Conservation (phyloP, 2,329 filamentous ascomycete species). For the Shiraia sp. region DNA sequence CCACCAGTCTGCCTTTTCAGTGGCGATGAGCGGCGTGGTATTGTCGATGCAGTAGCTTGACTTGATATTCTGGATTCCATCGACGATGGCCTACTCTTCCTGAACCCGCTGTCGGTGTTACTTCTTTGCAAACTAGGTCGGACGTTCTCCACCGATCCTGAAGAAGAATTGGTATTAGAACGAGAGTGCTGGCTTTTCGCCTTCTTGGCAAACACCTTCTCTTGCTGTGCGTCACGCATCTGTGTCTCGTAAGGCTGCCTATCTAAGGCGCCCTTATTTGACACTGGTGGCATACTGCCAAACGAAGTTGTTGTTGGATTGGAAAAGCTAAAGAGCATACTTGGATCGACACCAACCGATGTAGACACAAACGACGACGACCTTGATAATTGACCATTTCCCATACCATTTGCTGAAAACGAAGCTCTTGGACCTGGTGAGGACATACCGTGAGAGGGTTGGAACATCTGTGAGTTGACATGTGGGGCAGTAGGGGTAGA, state of each 20-base stretch:
- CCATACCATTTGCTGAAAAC: slow-evolving; percentile 25
- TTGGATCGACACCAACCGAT: slow-evolving; percentile 52
- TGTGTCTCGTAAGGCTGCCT: slow-evolving; percentile 48
- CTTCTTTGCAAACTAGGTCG: slow-evolving; percentile 48
- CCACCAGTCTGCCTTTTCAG: slow-evolving; percentile 50
- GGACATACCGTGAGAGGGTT: slow-evolving; percentile 34
- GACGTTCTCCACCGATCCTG: slow-evolving; percentile 35
- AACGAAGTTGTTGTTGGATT: slow-evolving; percentile 33
- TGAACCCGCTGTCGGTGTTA: slow-evolving; percentile 51
- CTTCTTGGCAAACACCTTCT: slow-evolving; percentile 38
- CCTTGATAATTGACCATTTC: slow-evolving; percentile 22
- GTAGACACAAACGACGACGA: slow-evolving; percentile 40
- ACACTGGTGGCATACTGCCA: slow-evolving; percentile 27
- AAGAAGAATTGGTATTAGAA: slow-evolving; percentile 46
- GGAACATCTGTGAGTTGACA: slow-evolving; percentile 42
- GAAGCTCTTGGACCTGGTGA: slow-evolving; percentile 27
- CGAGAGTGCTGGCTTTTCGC: slow-evolving; percentile 44
- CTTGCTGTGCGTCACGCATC: slow-evolving; percentile 37
- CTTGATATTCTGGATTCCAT: slow-evolving; percentile 35
- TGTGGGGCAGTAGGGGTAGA: slow-evolving; percentile 30
- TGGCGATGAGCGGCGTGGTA: slow-evolving; percentile 52
- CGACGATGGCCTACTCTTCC: slow-evolving; percentile 30
- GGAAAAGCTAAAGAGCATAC: slow-evolving; percentile 50
- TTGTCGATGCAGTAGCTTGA: slow-evolving; percentile 27
- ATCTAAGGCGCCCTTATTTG: slow-evolving; percentile 12